phyloP scores from a whole-genome alignment of 2,329 filamentous ascomycete species.

The Sarocladiaceae sp. region DNA sequence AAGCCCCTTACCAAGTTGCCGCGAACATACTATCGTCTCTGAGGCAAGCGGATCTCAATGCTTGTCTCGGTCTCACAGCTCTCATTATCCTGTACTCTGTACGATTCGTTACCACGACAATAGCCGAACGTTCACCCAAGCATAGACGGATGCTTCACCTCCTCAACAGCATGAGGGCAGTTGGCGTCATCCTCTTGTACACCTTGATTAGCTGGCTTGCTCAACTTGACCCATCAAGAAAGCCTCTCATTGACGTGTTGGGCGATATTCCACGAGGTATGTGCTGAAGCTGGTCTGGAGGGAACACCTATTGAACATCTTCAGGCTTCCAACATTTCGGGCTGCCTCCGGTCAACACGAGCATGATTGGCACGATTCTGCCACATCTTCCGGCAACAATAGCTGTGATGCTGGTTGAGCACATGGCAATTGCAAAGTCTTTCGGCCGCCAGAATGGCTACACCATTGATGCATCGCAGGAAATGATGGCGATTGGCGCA shows the following conservation, averaged over 20 bases:
- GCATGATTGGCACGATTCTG: constrained; percentile 62
- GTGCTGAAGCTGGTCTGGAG: no score
- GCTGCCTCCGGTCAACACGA: constrained; percentile 60
- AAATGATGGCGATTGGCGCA: constrained; percentile 89
- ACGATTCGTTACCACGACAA: constrained; percentile 55
- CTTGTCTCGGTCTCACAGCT: constrained; percentile 81
- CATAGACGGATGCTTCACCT: constrained; percentile 58
- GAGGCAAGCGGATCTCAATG: constrained; percentile 62
- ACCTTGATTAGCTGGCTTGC: constrained; percentile 83
- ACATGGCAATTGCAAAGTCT: constrained; percentile 95
- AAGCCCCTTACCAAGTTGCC: constrained; percentile 72
- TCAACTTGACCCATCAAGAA: constrained; percentile 59
- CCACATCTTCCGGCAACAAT: constrained; percentile 75
- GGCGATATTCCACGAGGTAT: constrained; percentile 66
- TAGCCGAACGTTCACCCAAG: constrained; percentile 62
- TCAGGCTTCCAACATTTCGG: constrained; percentile 73
- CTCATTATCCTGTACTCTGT: constrained; percentile 72
- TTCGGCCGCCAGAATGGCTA: constrained; percentile 97
- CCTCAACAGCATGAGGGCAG: constrained; percentile 79
- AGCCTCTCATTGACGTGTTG: constrained; percentile 69
- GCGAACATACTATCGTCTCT: constrained; percentile 77
- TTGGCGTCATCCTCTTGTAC: constrained; percentile 86
- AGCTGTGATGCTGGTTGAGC: constrained; percentile 93
- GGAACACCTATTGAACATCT: no score
- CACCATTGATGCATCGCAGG: constrained; percentile 88